These are phyloP conservation scores for Venturia aucupariae DNA, from an alignment of 2,329 filamentous ascomycete genomes.

Conservation along the genomic window DNA sequence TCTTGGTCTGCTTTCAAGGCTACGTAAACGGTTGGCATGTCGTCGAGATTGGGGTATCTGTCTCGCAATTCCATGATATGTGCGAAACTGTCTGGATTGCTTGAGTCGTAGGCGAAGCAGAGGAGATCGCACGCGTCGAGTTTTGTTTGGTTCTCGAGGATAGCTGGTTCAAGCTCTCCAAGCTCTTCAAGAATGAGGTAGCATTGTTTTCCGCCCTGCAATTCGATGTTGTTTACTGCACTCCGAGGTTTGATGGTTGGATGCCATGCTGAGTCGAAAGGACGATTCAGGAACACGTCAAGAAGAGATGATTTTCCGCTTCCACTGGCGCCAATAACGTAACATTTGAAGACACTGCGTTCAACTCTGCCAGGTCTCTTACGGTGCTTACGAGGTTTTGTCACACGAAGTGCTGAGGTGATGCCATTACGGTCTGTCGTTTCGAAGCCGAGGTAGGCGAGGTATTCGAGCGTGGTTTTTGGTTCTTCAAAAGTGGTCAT, in stretches of 20 bases:
- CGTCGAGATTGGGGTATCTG: constrained; percentile 73
- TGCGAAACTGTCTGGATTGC: constrained; percentile 88
- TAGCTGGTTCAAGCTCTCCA: constrained; percentile 88
- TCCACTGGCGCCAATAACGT: constrained; percentile 74
- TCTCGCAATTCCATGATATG: constrained; percentile 77
- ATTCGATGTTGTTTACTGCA: constrained; percentile 91
- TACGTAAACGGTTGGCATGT: constrained; percentile 84
- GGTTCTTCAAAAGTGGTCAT: constrained; percentile 98
- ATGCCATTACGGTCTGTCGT: constrained; percentile 62
- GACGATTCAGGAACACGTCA: constrained; percentile 82
- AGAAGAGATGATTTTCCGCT: constrained; percentile 88
- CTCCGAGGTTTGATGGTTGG: constrained; percentile 92
- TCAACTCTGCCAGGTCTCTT: constrained; percentile 53
- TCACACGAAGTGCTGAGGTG: constrained; percentile 83
- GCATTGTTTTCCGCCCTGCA: constrained; percentile 92
- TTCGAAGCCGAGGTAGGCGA: constrained; percentile 94
- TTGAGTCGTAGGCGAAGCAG: constrained; percentile 94
- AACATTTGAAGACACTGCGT: constrained; percentile 88
- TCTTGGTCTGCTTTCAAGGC: constrained; percentile 93
- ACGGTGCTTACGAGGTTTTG: constrained; percentile 80
- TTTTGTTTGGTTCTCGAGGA: constrained; percentile 84
- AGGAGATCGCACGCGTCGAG: constrained; percentile 88
- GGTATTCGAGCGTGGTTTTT: constrained; percentile 88
- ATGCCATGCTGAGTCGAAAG: constrained; percentile 74
- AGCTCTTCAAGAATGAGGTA: constrained; percentile 94